Evolutionary conservation across 2,329 filamentous ascomycete genomes (phyloP), one percentile per base, ranked within the genome.

Genomic region (Pseudogymnoascus sp.): DNA sequence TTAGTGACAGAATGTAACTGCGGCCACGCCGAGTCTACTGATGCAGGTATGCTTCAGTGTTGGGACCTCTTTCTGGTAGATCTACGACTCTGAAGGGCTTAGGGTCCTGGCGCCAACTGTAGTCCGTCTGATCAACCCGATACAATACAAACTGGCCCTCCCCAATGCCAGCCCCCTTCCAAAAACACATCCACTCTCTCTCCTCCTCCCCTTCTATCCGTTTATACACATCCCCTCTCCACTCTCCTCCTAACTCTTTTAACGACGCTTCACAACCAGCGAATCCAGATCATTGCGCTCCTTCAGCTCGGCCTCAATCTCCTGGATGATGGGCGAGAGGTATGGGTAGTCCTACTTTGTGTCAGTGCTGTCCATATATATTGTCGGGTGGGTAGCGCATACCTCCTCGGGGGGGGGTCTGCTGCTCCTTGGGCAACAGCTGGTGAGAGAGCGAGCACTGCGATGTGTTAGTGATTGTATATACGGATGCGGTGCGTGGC

Each of bases 251-350:
- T n/a, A n/a, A n/a, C n/a, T n/a, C n/a, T n/a, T 47, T 59, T 60
- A 60, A 60, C 54, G 54, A 65, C 66, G 69, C 73, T 76, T 81
- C 70, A 89, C 77, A 66, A 84, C 77, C 79, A 90, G 81, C 68
- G 82, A 79, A 75, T 90, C 88, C 70, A 90, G 77, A 73, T 90
- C 87, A 69, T 81, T 80, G 68, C 86, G 83, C 78, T 91, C 88
- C 72, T 81, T 82, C 69, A 79, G 75, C 79, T 89, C 87, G 63
- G 81, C 78, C 77, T 89, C 85, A 71, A 91, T 83, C 75, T 88
- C 84, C 69, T 80, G 78, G 76, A 91, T 89, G 74, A 89, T 83
- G 39, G 83, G 83, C 70, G 80, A 80, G 61, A 91, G 80, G 75
- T 91, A 91, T 71, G 80, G 79, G 65, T 78, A 72, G 71, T 90